Conservation (phyloP, 352 stramenopile genomes). For the Phytophthora aleatoria region DNA sequence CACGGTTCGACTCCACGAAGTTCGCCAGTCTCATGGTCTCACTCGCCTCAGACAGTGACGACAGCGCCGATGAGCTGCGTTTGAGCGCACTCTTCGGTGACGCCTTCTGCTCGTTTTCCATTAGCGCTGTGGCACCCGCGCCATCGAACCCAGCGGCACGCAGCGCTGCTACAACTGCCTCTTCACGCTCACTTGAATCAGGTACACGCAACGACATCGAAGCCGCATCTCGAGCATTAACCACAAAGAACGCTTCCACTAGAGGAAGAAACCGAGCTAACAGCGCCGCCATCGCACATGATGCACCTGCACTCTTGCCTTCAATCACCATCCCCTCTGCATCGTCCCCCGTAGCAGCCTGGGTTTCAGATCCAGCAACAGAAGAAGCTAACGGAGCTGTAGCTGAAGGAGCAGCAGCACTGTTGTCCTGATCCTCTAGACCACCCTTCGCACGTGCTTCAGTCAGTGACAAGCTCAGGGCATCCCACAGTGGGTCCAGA, state of each 20-base stretch:
- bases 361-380: slow-evolving; percentile 25
- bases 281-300: slow-evolving; percentile 91
- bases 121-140: slow-evolving; percentile 33
- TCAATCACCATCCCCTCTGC: slow-evolving; percentile 83
- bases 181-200: slow-evolving; percentile 77
- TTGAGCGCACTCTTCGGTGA: slow-evolving; percentile 35
- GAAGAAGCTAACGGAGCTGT: slow-evolving; percentile 39
- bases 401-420: slow-evolving; percentile 12
- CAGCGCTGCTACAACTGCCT: slow-evolving; percentile 75
- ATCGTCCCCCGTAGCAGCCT: slow-evolving; percentile 55
- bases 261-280: slow-evolving; percentile 97
- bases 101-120: slow-evolving; percentile 38
- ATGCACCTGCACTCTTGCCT: slow-evolving; percentile 87
- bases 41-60: slow-evolving; percentile 49
- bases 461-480: slow-evolving; percentile 72
- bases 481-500: slow-evolving; percentile 78
- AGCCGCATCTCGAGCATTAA: slow-evolving; percentile 91
- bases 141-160: slow-evolving; percentile 66
- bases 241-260: slow-evolving; percentile 99
- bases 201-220: slow-evolving; percentile 79
- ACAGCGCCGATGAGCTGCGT: slow-evolving; percentile 45
- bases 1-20: slow-evolving; percentile 96
- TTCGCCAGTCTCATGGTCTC: slow-evolving; percentile 80
- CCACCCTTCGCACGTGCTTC: slow-evolving; percentile 71
- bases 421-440: slow-evolving; percentile 68